Evolutionary conservation across 805 yeast species (phyloP).

Genomic region (Schwanniomyces sp.): DNA sequence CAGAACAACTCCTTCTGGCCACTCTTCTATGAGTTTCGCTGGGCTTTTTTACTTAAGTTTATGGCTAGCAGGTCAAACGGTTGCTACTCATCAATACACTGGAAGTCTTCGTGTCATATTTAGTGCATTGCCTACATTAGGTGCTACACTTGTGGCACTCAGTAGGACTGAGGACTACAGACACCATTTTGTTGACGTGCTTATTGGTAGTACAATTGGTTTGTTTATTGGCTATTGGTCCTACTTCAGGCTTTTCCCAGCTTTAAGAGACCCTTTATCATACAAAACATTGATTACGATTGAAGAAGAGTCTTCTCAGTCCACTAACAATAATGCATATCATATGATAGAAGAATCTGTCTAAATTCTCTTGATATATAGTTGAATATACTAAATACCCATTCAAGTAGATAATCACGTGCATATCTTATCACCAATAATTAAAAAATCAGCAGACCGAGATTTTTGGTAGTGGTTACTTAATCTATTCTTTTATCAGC

Average conservation of each 20-base stretch:
- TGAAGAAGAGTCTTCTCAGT: constrained; percentile 11
- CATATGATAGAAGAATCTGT: background rate
- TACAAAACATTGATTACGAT: constrained; percentile 39
- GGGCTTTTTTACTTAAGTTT: constrained; percentile 62
- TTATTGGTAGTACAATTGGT: constrained; percentile 74
- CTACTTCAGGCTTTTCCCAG: constrained; percentile 55
- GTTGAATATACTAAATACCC: background rate
- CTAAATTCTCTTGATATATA: background rate
- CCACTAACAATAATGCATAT: background rate
- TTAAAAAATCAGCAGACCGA: background rate
- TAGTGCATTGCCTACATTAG: constrained; percentile 54
- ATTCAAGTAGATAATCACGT: background rate
- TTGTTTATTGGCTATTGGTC: constrained; percentile 54
- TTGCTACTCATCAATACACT: constrained; percentile 39
- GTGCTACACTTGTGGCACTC: constrained; percentile 77
- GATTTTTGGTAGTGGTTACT: background rate
- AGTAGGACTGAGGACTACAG: constrained; percentile 90
- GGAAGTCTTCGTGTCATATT: constrained; percentile 67
- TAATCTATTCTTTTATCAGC: background rate
- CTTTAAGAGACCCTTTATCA: constrained; percentile 24
- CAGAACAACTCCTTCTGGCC: constrained; percentile 83
- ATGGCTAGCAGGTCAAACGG: constrained; percentile 70
- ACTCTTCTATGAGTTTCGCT: constrained; percentile 68
- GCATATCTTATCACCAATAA: background rate
- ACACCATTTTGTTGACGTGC: constrained; percentile 86